Conservation (phyloP, 805 yeast species). For the Cyberlindnera saturnus region DNA sequence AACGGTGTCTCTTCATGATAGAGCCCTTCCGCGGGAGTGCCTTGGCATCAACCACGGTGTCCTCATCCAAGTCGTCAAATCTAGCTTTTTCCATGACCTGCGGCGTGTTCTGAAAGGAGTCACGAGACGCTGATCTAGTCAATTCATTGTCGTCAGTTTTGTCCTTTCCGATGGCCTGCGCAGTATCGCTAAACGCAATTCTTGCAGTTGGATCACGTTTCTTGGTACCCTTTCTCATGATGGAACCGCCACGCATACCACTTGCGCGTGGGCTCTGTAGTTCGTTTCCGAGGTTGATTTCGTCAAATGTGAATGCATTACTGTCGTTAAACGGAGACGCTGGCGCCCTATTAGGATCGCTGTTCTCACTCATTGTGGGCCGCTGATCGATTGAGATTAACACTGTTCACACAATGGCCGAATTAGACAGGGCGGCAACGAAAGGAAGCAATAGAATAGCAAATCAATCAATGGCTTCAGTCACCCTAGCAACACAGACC, state of each 20-base stretch:
- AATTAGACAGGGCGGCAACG: background rate
- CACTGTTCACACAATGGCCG: background rate
- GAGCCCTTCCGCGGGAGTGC: conserved; percentile 33
- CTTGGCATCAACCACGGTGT: background rate
- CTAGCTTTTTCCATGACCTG: conserved; percentile 16
- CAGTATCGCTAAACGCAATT: conserved; percentile 19
- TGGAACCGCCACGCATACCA: conserved; percentile 15
- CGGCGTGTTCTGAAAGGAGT: conserved; percentile 23
- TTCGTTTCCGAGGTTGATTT: conserved; percentile 18
- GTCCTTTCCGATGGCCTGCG: conserved; percentile 12
- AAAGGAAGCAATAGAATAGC: too few relatives aligned
- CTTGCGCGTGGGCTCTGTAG: conserved; percentile 5
- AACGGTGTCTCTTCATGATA: conserved; percentile 68
- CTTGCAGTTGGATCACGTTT: conserved; percentile 17
- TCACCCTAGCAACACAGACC: too few relatives aligned
- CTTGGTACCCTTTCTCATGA: conserved; percentile 13
- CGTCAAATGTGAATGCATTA: conserved; percentile 15
- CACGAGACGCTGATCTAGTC: conserved; percentile 13
- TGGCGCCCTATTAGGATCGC: conserved; percentile 17
- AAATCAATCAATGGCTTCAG: too few relatives aligned
- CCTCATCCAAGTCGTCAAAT: conserved; percentile 15
- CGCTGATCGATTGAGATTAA: background rate
- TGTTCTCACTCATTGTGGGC: background rate
- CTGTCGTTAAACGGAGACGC: conserved; percentile 23
- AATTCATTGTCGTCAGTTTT: conserved; percentile 8